These are phyloP conservation scores for Termitomyces sp. DNA, from an alignment of 768 basidiomycete genomes.

Conservation along the genomic window DNA sequence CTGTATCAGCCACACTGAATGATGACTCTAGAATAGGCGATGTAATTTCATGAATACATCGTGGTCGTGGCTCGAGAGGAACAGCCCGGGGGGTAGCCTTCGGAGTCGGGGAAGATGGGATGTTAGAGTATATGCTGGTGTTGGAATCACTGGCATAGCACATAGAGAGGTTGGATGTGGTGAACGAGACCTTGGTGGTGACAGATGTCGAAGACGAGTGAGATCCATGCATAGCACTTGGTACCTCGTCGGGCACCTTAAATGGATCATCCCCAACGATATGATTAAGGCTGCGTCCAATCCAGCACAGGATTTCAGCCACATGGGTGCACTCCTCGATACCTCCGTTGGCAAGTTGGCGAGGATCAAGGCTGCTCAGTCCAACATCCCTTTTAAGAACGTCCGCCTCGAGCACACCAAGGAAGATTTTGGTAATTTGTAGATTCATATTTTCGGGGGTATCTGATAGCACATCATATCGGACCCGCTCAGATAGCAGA, in stretches of 20 bases:
- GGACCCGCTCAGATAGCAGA: slow-evolving; percentile 49
- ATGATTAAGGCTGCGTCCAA: slow-evolving; percentile 42
- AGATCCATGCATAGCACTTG: background rate
- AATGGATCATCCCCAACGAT: slow-evolving; percentile 12
- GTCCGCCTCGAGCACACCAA: slow-evolving; percentile 68
- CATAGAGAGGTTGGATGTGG: slow-evolving; percentile 16
- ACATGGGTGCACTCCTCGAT: slow-evolving; percentile 65
- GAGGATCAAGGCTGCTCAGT: slow-evolving; percentile 59
- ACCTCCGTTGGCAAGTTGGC: slow-evolving; percentile 55
- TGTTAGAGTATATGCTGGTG: slow-evolving; percentile 22
- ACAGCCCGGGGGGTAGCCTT: slow-evolving; percentile 4
- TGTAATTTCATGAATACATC: slow-evolving; percentile 54
- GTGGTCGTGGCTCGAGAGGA: slow-evolving; percentile 17
- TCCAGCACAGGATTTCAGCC: slow-evolving; percentile 65
- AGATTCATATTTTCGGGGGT: slow-evolving; percentile 36
- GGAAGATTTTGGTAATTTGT: slow-evolving; percentile 67
- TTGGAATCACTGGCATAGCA: slow-evolving; percentile 18
- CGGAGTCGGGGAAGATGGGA: slow-evolving; percentile 15
- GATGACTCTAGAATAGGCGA: slow-evolving; percentile 29
- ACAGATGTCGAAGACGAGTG: slow-evolving; percentile 29
- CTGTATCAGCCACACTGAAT: slow-evolving; percentile 4
- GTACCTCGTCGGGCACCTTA: slow-evolving; percentile 1
- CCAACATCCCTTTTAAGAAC: slow-evolving; percentile 58
- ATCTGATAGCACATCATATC: slow-evolving; percentile 14
- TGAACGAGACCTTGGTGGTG: slow-evolving; percentile 20